phyloP scores from a whole-genome alignment of 2,329 filamentous ascomycete genomes.

The Mollisia scopiformis region DNA sequence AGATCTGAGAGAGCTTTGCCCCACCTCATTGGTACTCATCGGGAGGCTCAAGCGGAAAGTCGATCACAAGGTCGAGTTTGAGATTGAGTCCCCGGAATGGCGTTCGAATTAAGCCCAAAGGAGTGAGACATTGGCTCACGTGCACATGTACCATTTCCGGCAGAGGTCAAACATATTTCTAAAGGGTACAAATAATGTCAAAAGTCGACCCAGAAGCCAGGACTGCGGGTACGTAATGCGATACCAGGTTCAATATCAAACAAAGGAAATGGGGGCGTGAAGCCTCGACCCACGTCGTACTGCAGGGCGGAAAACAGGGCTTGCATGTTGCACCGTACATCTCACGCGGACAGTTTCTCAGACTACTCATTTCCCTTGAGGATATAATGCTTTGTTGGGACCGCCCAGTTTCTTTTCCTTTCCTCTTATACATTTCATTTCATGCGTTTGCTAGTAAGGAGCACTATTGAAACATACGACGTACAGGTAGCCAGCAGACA shows the following conservation, averaged over 20 bases:
- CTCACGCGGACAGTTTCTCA: constrained; percentile 1
- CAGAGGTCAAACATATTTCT: neutral
- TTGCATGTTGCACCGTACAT: neutral
- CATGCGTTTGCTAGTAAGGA: neutral
- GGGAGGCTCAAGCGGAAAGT: neutral
- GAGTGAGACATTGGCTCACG: neutral
- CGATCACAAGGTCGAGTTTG: constrained; percentile 1
- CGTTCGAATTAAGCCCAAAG: neutral
- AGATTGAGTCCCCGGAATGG: neutral
- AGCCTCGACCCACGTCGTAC: neutral
- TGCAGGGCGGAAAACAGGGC: neutral
- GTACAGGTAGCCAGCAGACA: neutral
- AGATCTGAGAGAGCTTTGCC: neutral
- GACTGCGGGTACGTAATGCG: neutral
- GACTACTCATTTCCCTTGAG: neutral
- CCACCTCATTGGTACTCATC: too few relatives aligned
- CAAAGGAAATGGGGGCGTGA: neutral
- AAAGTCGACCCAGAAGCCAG: neutral
- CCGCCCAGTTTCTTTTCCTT: neutral
- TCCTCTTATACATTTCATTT: neutral
- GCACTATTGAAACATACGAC: neutral
- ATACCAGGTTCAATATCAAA: neutral
- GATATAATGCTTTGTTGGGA: neutral
- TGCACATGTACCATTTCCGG: neutral
- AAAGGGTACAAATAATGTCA: neutral